phyloP scores from a whole-genome alignment of 169 alveolate species.

The Cryptosporidium tyzzeri region DNA sequence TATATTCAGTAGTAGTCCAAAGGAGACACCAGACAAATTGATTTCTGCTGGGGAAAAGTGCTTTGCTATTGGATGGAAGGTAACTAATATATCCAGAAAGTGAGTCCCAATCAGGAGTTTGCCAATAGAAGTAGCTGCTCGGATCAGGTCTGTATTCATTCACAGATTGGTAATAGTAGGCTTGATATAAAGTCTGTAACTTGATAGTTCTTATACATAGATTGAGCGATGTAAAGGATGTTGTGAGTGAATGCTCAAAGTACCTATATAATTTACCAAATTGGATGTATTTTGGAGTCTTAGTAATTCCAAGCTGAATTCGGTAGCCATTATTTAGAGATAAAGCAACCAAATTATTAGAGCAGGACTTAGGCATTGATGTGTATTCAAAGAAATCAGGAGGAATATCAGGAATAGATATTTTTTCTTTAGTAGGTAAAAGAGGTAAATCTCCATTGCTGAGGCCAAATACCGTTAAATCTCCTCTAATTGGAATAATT shows the following conservation, averaged over 20 bases:
- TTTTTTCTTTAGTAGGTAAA: conserved; percentile 24
- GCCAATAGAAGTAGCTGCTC: conserved; percentile 57
- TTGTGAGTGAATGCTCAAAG: conserved; percentile 36
- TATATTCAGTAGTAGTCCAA: conserved; percentile 55
- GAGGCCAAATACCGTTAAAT: conserved; percentile 47
- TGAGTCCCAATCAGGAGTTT: conserved; percentile 55
- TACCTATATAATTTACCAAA: conserved; percentile 54
- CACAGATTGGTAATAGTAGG: conserved; percentile 28
- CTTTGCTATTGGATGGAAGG: background rate
- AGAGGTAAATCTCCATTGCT: conserved; percentile 65
- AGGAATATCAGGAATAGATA: conserved; percentile 46
- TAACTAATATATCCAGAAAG: conserved; percentile 49
- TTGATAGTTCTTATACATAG: conserved; percentile 58
- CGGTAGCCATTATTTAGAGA: conserved; percentile 45
- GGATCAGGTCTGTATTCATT: conserved; percentile 71
- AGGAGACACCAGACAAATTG: conserved; percentile 73
- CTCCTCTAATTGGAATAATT: conserved; percentile 58
- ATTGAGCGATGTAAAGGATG: conserved; percentile 36
- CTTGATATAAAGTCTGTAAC: conserved; percentile 46
- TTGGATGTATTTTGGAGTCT: conserved; percentile 47
- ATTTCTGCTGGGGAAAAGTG: conserved; percentile 32
- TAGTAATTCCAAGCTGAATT: conserved; percentile 45
- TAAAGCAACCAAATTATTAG: conserved; percentile 61
- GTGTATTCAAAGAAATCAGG: conserved; percentile 71
- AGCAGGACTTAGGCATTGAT: conserved; percentile 42